Evolutionary conservation across 2,329 filamentous ascomycete species (phyloP), one percentile per base, ranked within the genome.

Genomic region (Xylaria sp.): DNA sequence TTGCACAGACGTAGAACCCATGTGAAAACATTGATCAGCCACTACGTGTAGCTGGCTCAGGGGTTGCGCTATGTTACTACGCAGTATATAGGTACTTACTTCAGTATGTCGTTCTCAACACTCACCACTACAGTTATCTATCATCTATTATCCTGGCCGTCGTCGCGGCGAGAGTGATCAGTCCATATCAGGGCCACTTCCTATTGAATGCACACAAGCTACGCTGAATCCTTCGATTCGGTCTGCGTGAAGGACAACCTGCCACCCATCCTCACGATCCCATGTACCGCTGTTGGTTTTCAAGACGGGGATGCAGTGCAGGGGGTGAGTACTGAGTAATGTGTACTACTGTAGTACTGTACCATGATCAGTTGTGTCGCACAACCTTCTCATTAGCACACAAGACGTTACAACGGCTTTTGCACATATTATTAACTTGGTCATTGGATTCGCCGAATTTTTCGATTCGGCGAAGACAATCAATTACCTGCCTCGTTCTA

Each of bases 341-440:
- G 62, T 62, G 6, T 48, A 64, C n/a, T n/a, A n/a, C n/a, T n/a
- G n/a, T n/a, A n/a, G n/a, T n/a, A n/a, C 28, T 28, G 28, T 58
- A 33, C 36, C 33, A 36, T 23, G 51, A 64, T 56, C 54, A 43
- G 54, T 52, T 52, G 58, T 57, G 59, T 64, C 49, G 62, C 61
- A 46, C 41, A 15, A 66, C 39, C 36, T 43, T 64, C 43, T 65
- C 49, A 51, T 61, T 64, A 54, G 48, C 33, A 59, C 60, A 5
- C 23, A 49, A 36, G 58, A 33, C 64, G 64, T 71, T 67, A 66
- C 63, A 60, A 48, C 8, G 49, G 59, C 49, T 20, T 18, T n/a
- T 9, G 43, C 31, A 43, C 51, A 28, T 28, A 28, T 41, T 46
- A 43, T 5, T 13, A 43, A 58, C 46, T 58, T 43, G 31, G 57